phyloP scores from a whole-genome alignment of 192 early-diverging fungal species.

The Chytriomyces hyalinus region DNA sequence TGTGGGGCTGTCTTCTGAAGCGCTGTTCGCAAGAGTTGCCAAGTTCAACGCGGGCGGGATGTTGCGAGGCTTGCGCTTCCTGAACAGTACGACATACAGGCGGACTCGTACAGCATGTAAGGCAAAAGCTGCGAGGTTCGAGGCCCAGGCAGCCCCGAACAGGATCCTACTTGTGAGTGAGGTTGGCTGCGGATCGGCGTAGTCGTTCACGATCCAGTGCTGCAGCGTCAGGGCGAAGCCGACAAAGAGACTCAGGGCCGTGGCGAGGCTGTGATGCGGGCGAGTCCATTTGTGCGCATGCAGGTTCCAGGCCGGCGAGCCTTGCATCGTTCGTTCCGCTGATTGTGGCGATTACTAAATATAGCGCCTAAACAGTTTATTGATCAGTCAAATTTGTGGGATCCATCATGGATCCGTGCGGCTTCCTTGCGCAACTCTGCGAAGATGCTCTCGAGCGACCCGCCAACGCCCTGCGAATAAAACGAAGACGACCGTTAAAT shows the following conservation, averaged over 20 bases:
- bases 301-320: not conserved
- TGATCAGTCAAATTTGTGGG: not conserved
- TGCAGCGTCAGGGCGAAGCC: not conserved
- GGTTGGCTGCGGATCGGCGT: not conserved
- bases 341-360: not conserved
- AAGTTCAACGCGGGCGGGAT: no score
- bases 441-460: conserved; percentile 16
- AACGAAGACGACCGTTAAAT: no score
- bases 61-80: no score
- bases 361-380: not conserved
- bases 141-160: no score
- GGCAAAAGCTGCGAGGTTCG: no score
- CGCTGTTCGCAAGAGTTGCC: no score
- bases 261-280: conserved; percentile 23
- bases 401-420: not conserved
- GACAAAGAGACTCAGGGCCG: not conserved
- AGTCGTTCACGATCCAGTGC: conserved; percentile 8
- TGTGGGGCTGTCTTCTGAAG: not conserved
- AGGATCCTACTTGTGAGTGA: not conserved
- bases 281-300: not conserved
- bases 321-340: not conserved
- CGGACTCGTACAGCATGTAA: no score
- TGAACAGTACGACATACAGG: no score
- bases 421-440: conserved; percentile 14
- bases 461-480: not conserved